phyloP scores from a whole-genome alignment of 495 filamentous ascomycete species.

The Lasiosphaeria miniovina region DNA sequence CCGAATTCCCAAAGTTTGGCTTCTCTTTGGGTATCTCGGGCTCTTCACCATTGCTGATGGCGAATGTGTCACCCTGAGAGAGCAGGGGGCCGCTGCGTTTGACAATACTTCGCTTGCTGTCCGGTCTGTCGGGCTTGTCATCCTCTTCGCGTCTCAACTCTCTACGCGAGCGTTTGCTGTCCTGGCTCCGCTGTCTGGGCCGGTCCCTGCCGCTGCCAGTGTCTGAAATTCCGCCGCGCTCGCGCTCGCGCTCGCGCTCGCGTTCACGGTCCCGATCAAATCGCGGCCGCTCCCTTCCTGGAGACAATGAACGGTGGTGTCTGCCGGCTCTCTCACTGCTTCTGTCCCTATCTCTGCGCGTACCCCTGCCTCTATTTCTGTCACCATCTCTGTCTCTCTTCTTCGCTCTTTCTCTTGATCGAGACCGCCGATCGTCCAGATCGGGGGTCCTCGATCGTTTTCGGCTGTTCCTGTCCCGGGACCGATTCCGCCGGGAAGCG shows the following conservation, averaged over 20 bases:
- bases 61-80: conserved; percentile 69
- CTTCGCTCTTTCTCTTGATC: conserved; percentile 22
- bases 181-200: neutral
- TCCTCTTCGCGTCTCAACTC: conserved; percentile 6
- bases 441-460: conserved; percentile 40
- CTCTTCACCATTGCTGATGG: conserved; percentile 48
- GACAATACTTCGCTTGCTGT: conserved; percentile 23
- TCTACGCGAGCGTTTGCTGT: neutral
- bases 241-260: conserved; percentile 11
- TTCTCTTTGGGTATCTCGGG: conserved; percentile 71
- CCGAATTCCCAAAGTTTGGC: conserved; percentile 79
- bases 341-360: conserved; percentile 6
- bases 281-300: conserved; percentile 4
- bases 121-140: conserved; percentile 18
- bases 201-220: neutral
- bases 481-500: conserved; percentile 28
- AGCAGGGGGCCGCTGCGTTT: conserved; percentile 59
- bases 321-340: conserved; percentile 12
- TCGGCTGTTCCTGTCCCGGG: conserved; percentile 27
- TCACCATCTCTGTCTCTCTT: conserved; percentile 18
- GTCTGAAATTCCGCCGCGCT: conserved; percentile 5
- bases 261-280: conserved; percentile 10
- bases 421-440: conserved; percentile 31
- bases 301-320: conserved; percentile 9
- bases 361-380: conserved; percentile 13